Percentiles rank a stretch among this genome's conserved stretches.
Evolutionary conservation across 306 rosid species (phyloP).

Genomic region (Hylodesmum podocarpum): DNA sequence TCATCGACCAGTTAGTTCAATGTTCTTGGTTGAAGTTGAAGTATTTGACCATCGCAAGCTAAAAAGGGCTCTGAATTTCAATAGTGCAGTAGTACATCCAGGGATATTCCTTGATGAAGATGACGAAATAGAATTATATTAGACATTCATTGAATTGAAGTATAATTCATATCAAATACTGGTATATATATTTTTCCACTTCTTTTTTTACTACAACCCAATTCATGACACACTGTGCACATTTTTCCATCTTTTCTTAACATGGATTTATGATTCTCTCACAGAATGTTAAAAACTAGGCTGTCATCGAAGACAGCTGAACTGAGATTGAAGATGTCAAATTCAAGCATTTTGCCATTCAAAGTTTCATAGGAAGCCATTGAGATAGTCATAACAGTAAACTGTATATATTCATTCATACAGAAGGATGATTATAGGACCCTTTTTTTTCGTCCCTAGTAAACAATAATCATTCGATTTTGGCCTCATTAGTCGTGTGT

Average conservation of each 20-base stretch:
- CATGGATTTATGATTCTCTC: background rate
- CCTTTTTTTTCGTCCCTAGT: background rate
- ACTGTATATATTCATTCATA: conserved; percentile 39
- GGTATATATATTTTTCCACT: background rate
- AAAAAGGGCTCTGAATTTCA: conserved; percentile 68
- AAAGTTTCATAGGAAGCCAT: conserved; percentile 28
- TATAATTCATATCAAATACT: background rate
- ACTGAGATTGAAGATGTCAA: background rate
- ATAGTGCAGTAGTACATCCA: conserved; percentile 64
- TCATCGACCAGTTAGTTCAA: conserved; percentile 84
- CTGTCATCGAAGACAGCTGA: background rate
- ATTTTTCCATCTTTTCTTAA: no score
- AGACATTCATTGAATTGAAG: background rate
- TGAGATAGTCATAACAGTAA: conserved; percentile 31
- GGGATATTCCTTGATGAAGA: conserved; percentile 58
- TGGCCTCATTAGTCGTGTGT: conserved; percentile 26
- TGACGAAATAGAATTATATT: conserved; percentile 24
- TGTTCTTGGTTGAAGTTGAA: conserved; percentile 77
- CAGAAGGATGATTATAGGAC: conserved; percentile 19
- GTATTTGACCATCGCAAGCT: conserved; percentile 79
- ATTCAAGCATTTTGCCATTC: conserved; percentile 24
- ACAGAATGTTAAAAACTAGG: background rate
- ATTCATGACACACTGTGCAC: background rate
- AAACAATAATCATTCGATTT: conserved; percentile 26
- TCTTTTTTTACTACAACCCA: background rate